Conservation (phyloP, 2,329 filamentous ascomycete species). For the Talaromyces rugulosus region DNA sequence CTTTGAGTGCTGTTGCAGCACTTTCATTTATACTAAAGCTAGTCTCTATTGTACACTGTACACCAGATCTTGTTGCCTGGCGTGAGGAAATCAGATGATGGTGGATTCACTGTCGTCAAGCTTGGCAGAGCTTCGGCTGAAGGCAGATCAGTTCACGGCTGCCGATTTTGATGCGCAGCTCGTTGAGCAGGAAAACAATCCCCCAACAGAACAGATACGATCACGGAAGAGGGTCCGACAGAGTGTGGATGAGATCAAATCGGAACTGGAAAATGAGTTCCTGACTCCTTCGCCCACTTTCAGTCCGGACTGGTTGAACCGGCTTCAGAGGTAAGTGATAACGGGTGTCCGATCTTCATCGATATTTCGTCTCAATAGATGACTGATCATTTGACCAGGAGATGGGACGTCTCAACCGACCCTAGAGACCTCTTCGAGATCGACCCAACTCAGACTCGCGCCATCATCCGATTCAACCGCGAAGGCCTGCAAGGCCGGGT, state of each 20-base stretch:
- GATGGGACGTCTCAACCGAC: conserved; percentile 79
- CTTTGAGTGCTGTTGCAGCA: neutral
- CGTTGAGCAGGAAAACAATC: conserved; percentile 25
- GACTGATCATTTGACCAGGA: conserved; percentile 30
- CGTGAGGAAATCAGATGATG: conserved; percentile 15
- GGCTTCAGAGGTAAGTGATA: conserved; percentile 65
- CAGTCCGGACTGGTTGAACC: conserved; percentile 80
- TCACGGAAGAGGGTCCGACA: conserved; percentile 45
- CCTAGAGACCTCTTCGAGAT: conserved; percentile 81
- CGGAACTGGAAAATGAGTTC: conserved; percentile 69
- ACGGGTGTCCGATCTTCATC: neutral
- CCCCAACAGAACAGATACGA: conserved; percentile 27
- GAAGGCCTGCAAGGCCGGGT: conserved; percentile 90
- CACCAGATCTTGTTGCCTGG: neutral
- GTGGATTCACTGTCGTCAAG: conserved; percentile 23
- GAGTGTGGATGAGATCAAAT: conserved; percentile 58
- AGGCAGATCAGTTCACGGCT: conserved; percentile 19
- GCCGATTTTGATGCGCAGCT: conserved; percentile 26
- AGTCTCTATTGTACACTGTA: neutral
- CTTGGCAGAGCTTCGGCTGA: conserved; percentile 26
- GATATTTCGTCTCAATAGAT: neutral
- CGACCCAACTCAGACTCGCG: conserved; percentile 86
- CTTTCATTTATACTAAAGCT: neutral
- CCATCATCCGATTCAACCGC: conserved; percentile 86
- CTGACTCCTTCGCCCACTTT: conserved; percentile 76